phyloP scores from a whole-genome alignment of 2,329 filamentous ascomycete species.

The Didymella pinodella region DNA sequence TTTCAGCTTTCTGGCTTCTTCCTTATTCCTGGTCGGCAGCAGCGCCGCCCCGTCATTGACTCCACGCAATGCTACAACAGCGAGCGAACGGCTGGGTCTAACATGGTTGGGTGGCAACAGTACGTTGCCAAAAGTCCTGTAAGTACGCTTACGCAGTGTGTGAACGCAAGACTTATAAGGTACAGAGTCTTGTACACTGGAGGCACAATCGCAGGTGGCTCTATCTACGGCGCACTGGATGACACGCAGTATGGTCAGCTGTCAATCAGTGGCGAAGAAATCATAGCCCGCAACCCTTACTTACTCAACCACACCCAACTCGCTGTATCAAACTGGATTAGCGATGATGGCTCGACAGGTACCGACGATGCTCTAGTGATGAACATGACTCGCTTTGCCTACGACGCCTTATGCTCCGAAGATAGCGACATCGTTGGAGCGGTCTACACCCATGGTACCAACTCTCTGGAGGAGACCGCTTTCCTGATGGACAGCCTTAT shows the following conservation, averaged over 20 bases:
- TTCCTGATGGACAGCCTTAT: constrained; percentile 39
- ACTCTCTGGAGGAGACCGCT: constrained; percentile 42
- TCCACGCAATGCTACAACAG: not conserved
- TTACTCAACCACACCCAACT: constrained; percentile 41
- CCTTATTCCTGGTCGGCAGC: not conserved
- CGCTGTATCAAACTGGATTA: constrained; percentile 41
- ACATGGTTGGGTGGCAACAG: constrained; percentile 2
- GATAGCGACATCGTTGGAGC: constrained; percentile 43
- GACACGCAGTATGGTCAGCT: constrained; percentile 44
- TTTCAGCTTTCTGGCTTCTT: not conserved
- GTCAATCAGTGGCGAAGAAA: constrained; percentile 32
- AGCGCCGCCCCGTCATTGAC: not conserved
- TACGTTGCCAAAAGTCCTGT: constrained; percentile 4
- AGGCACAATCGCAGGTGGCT: constrained; percentile 39
- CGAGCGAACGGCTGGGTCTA: constrained; percentile 2
- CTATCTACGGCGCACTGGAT: constrained; percentile 39
- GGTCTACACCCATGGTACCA: constrained; percentile 41
- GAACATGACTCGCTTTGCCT: constrained; percentile 43
- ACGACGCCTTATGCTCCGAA: constrained; percentile 28
- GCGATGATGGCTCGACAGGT: constrained; percentile 32
- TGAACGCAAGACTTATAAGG: not conserved
- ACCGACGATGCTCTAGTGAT: constrained; percentile 42
- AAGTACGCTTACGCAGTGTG: not conserved
- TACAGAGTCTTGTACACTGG: constrained; percentile 36
- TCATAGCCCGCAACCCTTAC: constrained; percentile 40